Evolutionary conservation across 228 moss, liverwort and hornwort genomes (phyloP).

Genomic region (Sphagnum magellanicum): DNA sequence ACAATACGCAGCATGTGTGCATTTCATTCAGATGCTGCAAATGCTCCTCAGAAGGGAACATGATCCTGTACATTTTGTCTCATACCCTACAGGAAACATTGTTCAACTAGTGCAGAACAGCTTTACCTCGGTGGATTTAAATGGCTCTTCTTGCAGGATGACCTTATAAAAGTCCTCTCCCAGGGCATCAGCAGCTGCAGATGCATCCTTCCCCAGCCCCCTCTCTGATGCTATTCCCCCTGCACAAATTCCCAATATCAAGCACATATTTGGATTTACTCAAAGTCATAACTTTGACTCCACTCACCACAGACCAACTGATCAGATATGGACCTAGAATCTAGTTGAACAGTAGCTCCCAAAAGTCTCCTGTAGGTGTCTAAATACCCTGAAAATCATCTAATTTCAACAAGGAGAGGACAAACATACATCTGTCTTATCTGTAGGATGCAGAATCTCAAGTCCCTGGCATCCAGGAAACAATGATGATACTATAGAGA

Average conservation of each 20-base stretch:
- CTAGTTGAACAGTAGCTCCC: background rate
- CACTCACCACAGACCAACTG: background rate
- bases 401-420: background rate
- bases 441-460: no score
- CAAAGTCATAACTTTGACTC: no score
- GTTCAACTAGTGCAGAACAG: background rate
- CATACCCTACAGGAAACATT: no score
- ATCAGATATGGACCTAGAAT: background rate
- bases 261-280: no score
- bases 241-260: slow-evolving; percentile 6
- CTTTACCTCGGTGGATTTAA: slow-evolving; percentile 59
- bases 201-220: slow-evolving; percentile 38
- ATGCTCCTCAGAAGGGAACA: no score
- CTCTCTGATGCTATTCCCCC: slow-evolving; percentile 59
- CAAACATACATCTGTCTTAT: no score
- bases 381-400: background rate
- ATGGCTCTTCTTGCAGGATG: slow-evolving; percentile 73
- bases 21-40: no score
- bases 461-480: no score
- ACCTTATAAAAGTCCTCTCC: slow-evolving; percentile 72
- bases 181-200: slow-evolving; percentile 35
- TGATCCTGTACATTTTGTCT: no score
- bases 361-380: background rate
- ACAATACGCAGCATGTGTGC: background rate
- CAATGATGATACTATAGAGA: no score